A percentile compares a stretch with the other conserved stretches of the same genome.
Evolutionary conservation across 805 yeast species (phyloP).

Genomic region (Starmera dryadoides): DNA sequence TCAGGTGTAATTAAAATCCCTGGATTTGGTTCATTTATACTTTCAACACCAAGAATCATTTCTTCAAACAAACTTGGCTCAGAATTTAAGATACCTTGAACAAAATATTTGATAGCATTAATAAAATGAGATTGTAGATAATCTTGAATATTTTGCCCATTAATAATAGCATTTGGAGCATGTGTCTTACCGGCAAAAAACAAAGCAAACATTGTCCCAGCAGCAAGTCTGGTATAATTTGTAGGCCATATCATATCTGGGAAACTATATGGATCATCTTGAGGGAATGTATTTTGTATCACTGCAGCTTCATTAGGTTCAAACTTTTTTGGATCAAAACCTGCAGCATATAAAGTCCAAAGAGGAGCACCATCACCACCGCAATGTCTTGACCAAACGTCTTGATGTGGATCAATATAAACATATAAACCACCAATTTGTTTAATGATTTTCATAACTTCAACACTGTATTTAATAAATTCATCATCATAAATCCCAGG

Average conservation of each 20-base stretch:
- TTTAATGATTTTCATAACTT: constrained; percentile 50
- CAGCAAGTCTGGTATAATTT: constrained; percentile 70
- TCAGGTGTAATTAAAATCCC: constrained; percentile 66
- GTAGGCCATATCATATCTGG: constrained; percentile 94
- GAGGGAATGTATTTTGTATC: constrained; percentile 50
- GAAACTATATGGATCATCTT: constrained; percentile 33
- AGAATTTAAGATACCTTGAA: constrained; percentile 28
- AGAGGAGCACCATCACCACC: constrained; percentile 95
- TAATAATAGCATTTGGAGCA: constrained; percentile 68
- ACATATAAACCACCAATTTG: constrained; percentile 69
- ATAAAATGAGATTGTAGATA: constrained; percentile 62
- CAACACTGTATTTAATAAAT: constrained; percentile 61
- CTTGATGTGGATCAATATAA: constrained; percentile 86
- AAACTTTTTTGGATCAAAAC: constrained; percentile 73
- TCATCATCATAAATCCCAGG: constrained; percentile 79
- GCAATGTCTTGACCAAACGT: constrained; percentile 82
- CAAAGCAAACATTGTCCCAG: constrained; percentile 75
- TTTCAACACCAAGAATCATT: constrained; percentile 72
- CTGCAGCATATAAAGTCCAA: constrained; percentile 90
- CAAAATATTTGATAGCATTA: constrained; percentile 41
- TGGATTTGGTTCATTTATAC: constrained; percentile 76
- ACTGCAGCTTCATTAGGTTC: constrained; percentile 71
- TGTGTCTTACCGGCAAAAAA: constrained; percentile 74
- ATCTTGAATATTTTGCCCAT: constrained; percentile 72
- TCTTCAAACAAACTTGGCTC: constrained; percentile 39